A percentile compares a stretch with the other conserved stretches of the same genome.
Conservation (phyloP, 805 yeast species). For the Kregervanrija delftensis region DNA sequence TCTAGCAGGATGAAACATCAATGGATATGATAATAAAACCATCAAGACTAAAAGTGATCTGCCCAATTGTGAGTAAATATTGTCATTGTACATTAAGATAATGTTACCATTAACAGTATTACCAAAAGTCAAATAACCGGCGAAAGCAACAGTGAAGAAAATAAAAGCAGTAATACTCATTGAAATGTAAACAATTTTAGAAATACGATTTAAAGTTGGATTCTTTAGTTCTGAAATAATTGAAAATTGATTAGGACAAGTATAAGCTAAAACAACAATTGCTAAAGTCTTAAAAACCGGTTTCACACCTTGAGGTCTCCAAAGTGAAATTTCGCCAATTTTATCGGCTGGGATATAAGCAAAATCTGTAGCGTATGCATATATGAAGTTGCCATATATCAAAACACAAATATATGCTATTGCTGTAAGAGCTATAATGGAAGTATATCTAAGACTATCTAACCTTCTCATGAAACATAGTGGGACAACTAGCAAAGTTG, state of each 20-base stretch:
- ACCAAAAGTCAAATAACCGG: slow-evolving; percentile 76
- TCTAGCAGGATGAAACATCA: slow-evolving; percentile 77
- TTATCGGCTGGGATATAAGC: slow-evolving; percentile 37
- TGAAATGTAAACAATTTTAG: slow-evolving; percentile 38
- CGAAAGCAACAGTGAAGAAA: slow-evolving; percentile 57
- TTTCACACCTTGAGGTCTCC: slow-evolving; percentile 34
- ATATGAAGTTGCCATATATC: slow-evolving; percentile 43
- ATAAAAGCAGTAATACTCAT: slow-evolving; percentile 46
- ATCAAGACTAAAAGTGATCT: slow-evolving; percentile 58
- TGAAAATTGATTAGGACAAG: slow-evolving; percentile 77
- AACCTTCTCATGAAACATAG: slow-evolving; percentile 52
- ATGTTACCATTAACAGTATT: slow-evolving; percentile 57
- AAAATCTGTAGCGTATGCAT: slow-evolving; percentile 18
- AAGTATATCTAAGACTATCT: slow-evolving; percentile 65
- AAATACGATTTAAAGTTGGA: slow-evolving; percentile 42
- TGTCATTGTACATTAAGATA: slow-evolving; percentile 56
- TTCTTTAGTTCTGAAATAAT: slow-evolving; percentile 63
- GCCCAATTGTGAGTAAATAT: slow-evolving; percentile 44
- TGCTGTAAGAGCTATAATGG: slow-evolving; percentile 61
- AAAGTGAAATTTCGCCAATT: slow-evolving; percentile 36
- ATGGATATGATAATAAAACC: slow-evolving; percentile 72
- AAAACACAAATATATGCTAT: slow-evolving; percentile 55
- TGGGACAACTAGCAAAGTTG: slow-evolving; percentile 53
- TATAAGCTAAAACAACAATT: slow-evolving; percentile 71
- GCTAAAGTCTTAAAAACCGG: slow-evolving; percentile 59